Base-by-base conservation (phyloP, 2,329 filamentous ascomycete species). In the Corniculantispora saksenae region DNA sequence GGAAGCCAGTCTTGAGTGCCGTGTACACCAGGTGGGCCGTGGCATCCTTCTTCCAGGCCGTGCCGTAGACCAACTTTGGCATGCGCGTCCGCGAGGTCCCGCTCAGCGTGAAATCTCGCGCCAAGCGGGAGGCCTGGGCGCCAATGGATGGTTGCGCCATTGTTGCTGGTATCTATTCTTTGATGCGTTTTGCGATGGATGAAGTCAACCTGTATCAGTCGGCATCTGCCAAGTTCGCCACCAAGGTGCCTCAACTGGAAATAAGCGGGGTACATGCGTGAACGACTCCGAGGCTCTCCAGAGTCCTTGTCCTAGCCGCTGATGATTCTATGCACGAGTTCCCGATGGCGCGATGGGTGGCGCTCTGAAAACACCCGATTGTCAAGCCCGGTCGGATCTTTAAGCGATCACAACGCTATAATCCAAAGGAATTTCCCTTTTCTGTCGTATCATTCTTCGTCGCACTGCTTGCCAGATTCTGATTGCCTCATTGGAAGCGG, bases 41-140 rank as follows among this genome's bases (percentile, higher is more conserved):
- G 21, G 78, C 78, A 1, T 89, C 86, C 71, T 90, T 89, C 76
- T 95, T 95, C 91, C 92, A 94, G n/a, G 92, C 92, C 2, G 92
- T 94, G 60, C 92, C 92, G 75, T 95, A 95, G 67, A 95, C 71
- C 35, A 89, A 79, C 67, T 80, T 82, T 6, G 84, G 85, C 69
- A 86, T 82, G 19, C 71, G 73, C 50, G 75, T 76, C 29, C 73
- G 68, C 40, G 70, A 65, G 54, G 69, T 69, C 10, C 73, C 72
- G 54, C 71, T 71, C 25, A 78, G 72, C 25, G 71, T 70, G 35
- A 79, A 67, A 47, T 78, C 76, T 48, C 71, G 75, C 25, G 77
- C 71, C 32, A 79, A 69, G 25, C 73, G 69, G 12, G 75, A 76
- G 12, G 70, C 69, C 60, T 72, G 73, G 3, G 73, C 67, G 40